Evolutionary conservation across 2,329 filamentous ascomycete genomes (phyloP).

Genomic region (Pezicula radicicola): DNA sequence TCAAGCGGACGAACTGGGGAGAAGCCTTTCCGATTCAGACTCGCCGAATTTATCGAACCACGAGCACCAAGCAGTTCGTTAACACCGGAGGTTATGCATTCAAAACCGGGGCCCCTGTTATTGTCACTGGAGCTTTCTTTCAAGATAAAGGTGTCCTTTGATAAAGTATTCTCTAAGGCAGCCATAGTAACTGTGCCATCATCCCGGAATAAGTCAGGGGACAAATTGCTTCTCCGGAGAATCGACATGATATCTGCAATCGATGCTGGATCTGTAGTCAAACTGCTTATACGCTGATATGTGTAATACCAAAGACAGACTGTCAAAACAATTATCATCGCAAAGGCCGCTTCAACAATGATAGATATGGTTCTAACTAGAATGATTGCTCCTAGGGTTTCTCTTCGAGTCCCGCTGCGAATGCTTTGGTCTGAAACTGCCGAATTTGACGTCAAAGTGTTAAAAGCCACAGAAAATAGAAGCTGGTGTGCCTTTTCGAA

Average conservation of each 20-base stretch:
- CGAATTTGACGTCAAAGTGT: constrained; percentile 1
- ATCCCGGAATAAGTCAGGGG: background rate
- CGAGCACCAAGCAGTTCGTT: too few species aligned
- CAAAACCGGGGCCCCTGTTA: too few species aligned
- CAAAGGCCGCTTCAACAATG: constrained; percentile 22
- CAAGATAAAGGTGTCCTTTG: too few species aligned
- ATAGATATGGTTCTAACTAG: constrained; percentile 22
- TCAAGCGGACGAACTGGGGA: constrained; percentile 17
- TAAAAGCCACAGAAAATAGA: constrained; percentile 33
- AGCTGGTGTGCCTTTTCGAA: constrained; percentile 39
- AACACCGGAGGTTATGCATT: too few species aligned
- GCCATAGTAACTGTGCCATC: background rate
- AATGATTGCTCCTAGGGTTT: constrained; percentile 12
- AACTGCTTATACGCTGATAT: constrained; percentile 13
- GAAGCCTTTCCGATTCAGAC: too few species aligned
- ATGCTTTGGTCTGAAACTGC: background rate
- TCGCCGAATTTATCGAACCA: too few species aligned
- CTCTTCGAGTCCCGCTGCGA: background rate
- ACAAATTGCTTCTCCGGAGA: constrained; percentile 1
- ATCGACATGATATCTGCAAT: constrained; percentile 23
- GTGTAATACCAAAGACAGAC: constrained; percentile 14
- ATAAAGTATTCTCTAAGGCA: background rate
- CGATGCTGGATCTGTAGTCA: constrained; percentile 24
- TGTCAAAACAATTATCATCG: constrained; percentile 14
- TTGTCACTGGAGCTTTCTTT: too few species aligned